phyloP scores from a whole-genome alignment of 345 rosid species.

The Zanthoxylum bungeanum region DNA sequence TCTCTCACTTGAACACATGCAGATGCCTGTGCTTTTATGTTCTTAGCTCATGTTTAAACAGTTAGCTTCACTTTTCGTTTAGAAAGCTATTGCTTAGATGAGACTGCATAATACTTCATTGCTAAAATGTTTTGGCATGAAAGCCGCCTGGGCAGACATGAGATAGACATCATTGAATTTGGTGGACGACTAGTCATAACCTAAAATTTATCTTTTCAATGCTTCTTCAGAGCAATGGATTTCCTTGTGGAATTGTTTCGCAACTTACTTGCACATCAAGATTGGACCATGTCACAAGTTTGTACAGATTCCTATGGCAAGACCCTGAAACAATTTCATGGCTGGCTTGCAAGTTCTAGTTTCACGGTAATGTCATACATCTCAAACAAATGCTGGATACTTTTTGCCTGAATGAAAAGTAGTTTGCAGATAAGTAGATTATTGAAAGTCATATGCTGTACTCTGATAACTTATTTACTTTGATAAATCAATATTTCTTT shows the following conservation, averaged over 20 bases:
- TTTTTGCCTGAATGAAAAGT: not conserved
- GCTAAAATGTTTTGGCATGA: not conserved
- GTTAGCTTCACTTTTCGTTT: not conserved
- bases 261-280: conserved; percentile 71
- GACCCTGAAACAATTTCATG: conserved; percentile 87
- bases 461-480: not conserved
- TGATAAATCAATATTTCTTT: not conserved
- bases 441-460: not conserved
- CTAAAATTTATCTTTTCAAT: conserved; percentile 6
- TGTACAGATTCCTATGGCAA: conserved; percentile 80
- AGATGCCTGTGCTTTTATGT: not conserved
- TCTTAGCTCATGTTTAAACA: not conserved
- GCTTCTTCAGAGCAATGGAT: conserved; percentile 82
- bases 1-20: not conserved
- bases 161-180: not conserved
- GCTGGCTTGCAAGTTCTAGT: conserved; percentile 96
- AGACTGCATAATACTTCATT: not conserved
- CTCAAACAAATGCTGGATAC: not conserved
- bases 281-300: conserved; percentile 91
- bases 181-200: conserved; percentile 1
- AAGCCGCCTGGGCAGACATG: not conserved
- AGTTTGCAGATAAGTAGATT: not conserved
- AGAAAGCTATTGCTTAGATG: not conserved
- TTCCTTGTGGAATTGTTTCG: conserved; percentile 87
- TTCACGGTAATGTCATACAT: conserved; percentile 48